Evolutionary conservation across 2,329 filamentous ascomycete species (phyloP).

Genomic region (Pyrenophora graminea): DNA sequence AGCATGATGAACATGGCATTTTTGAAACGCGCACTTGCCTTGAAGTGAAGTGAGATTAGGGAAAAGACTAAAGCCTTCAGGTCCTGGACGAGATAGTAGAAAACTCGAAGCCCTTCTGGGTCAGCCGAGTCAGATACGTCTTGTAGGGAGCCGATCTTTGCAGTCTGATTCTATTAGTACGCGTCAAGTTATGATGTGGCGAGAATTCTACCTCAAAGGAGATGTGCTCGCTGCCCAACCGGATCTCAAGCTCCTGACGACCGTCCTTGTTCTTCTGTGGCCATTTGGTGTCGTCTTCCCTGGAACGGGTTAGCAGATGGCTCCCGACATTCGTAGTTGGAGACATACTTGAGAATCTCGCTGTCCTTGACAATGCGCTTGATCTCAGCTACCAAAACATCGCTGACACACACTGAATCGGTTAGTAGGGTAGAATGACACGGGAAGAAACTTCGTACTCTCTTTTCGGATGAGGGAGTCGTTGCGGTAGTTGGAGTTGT

Average conservation of each 20-base stretch:
- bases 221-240: conserved; percentile 92
- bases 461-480: conserved; percentile 99
- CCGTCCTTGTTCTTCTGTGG: conserved; percentile 99
- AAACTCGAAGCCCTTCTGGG: conserved; percentile 92
- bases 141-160: conserved; percentile 95
- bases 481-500: conserved; percentile 99
- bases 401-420: conserved; percentile 86
- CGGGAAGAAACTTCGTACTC: conserved; percentile 64
- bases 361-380: conserved; percentile 96
- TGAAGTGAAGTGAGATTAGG: conserved; percentile 95
- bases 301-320: conserved; percentile 47
- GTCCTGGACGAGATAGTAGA: conserved; percentile 98
- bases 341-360: conserved; percentile 88
- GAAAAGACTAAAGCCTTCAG: conserved; percentile 96
- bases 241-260: conserved; percentile 92
- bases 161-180: conserved; percentile 66
- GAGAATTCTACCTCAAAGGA: conserved; percentile 78
- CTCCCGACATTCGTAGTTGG: neutral
- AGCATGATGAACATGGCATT: neutral
- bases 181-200: neutral
- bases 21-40: conserved; percentile 56
- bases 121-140: conserved; percentile 96
- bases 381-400: conserved; percentile 87
- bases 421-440: conserved; percentile 8
- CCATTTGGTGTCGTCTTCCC: conserved; percentile 98